Conservation (phyloP, 768 basidiomycete genomes). For the Mycena sanguinolenta region DNA sequence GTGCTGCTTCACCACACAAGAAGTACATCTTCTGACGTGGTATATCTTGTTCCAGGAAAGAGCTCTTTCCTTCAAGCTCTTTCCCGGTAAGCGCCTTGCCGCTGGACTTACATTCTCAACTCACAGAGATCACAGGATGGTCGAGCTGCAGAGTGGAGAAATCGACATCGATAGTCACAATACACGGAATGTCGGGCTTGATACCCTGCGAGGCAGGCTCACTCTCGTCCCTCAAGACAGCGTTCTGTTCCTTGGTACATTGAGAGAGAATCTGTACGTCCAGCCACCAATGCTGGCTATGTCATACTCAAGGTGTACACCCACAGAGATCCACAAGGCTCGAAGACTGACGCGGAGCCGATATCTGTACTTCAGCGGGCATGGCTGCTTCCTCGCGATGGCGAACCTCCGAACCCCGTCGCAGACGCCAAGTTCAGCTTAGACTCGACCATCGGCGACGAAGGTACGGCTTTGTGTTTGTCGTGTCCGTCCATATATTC, state of each 20-base stretch:
- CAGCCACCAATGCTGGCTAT: background rate
- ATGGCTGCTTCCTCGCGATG: conserved; percentile 68
- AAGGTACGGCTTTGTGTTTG: conserved; percentile 54
- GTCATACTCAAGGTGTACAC: background rate
- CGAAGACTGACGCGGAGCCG: conserved; percentile 70
- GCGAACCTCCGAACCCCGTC: conserved; percentile 53
- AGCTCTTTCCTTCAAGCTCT: conserved; percentile 70
- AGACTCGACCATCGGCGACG: conserved; percentile 71
- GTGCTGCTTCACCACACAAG: conserved; percentile 11
- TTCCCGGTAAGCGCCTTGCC: conserved; percentile 55
- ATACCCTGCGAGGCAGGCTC: conserved; percentile 63
- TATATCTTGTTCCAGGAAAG: conserved; percentile 52
- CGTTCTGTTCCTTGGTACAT: conserved; percentile 64
- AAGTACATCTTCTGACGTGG: background rate
- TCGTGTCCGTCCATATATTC: background rate
- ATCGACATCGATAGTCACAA: conserved; percentile 72
- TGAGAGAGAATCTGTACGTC: conserved; percentile 61
- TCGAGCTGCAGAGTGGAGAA: conserved; percentile 69
- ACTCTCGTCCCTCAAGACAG: conserved; percentile 80
- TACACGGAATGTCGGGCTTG: conserved; percentile 66
- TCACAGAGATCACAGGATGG: conserved; percentile 67
- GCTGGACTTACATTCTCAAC: too few relatives aligned
- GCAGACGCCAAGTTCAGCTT: conserved; percentile 79
- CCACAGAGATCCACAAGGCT: conserved; percentile 65
- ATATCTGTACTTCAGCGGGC: conserved; percentile 74